A percentile compares a stretch with the other conserved stretches of the same genome.
These are phyloP conservation scores for Peronospora belbahrii DNA, from an alignment of 352 stramenopile genomes.

Conservation along the genomic window DNA sequence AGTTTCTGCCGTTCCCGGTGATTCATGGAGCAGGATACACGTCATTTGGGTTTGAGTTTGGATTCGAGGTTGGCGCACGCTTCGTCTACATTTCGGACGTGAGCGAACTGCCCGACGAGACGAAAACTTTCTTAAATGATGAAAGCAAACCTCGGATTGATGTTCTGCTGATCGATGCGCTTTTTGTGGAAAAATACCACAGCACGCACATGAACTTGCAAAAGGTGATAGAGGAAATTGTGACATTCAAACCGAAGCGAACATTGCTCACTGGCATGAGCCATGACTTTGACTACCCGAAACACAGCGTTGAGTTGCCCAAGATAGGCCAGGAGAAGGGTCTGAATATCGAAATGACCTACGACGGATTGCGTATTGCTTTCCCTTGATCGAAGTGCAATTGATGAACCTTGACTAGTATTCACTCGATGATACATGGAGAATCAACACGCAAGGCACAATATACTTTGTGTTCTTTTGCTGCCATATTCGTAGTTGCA, in stretches of 20 bases:
- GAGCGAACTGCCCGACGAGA: conserved; percentile 62
- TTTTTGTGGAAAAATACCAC: conserved; percentile 71
- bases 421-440: not conserved
- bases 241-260: conserved; percentile 49
- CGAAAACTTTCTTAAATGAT: conserved; percentile 51
- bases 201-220: conserved; percentile 82
- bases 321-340: conserved; percentile 46
- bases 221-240: conserved; percentile 59
- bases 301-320: conserved; percentile 35
- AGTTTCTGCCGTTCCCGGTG: conserved; percentile 67
- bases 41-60: conserved; percentile 78
- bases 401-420: conserved; percentile 1
- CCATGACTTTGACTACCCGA: conserved; percentile 76
- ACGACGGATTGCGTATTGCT: conserved; percentile 56
- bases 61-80: conserved; percentile 46
- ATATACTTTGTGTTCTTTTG: not conserved
- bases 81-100: conserved; percentile 88
- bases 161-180: conserved; percentile 74
- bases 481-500: not conserved
- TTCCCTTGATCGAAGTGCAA: conserved; percentile 27
- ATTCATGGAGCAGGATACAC: conserved; percentile 74
- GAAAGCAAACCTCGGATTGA: conserved; percentile 48
- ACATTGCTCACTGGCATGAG: conserved; percentile 83
- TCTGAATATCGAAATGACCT: conserved; percentile 73
- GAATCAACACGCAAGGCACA: conserved; percentile 1